These are phyloP conservation scores for Clavispora fructus DNA, from an alignment of 805 yeast species.

Conservation along the genomic window DNA sequence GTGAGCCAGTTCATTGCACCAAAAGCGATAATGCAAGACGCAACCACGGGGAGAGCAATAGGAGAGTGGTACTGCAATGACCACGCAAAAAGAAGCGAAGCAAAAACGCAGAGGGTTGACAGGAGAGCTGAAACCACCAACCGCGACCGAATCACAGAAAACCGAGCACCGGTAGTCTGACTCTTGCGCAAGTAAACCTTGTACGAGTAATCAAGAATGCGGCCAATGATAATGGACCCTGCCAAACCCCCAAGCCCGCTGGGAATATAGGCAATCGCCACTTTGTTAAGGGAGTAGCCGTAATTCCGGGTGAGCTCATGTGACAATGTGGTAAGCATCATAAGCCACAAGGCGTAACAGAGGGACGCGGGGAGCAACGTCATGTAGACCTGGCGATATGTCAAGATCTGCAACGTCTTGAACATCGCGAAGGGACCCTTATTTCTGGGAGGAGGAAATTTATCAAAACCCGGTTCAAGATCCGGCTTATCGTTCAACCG, in stretches of 20 bases:
- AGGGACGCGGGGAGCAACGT: conserved; percentile 1
- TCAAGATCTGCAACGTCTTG: not conserved
- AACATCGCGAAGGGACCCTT: not conserved
- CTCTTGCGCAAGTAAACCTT: not conserved
- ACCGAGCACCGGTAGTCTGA: not conserved
- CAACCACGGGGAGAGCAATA: not conserved
- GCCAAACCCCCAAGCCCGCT: conserved; percentile 2
- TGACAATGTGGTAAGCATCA: conserved; percentile 2
- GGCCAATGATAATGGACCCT: conserved; percentile 1
- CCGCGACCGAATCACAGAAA: conserved; percentile 1
- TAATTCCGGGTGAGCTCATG: not conserved
- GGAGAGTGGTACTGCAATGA: not conserved
- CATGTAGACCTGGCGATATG: not conserved
- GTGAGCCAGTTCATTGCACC: conserved; percentile 6
- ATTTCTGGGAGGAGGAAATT: not conserved
- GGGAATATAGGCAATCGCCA: conserved; percentile 5
- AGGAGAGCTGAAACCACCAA: conserved; percentile 1
- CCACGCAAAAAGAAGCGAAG: conserved; percentile 2
- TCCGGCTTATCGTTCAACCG: not conserved
- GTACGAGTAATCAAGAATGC: conserved; percentile 1
- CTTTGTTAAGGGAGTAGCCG: not conserved
- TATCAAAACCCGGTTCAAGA: not conserved
- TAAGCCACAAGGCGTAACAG: conserved; percentile 2
- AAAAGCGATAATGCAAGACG: conserved; percentile 1
- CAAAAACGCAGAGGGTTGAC: not conserved